phyloP scores from a whole-genome alignment of 164 flowering plant genomes.

The Buxus sempervirens region DNA sequence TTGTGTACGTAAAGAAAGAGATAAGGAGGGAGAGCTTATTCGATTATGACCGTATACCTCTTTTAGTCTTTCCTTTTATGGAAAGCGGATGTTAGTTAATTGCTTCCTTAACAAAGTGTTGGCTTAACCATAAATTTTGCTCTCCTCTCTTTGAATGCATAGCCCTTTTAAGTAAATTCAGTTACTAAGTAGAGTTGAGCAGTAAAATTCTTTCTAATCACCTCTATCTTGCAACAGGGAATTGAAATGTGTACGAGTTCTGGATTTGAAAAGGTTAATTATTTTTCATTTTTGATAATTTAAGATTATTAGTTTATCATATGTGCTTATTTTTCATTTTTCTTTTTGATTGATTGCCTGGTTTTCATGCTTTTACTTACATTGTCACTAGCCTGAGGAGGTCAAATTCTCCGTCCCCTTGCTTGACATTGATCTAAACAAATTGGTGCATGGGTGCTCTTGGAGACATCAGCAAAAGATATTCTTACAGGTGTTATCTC shows the following conservation, averaged over 20 bases:
- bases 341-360: constrained; percentile 10
- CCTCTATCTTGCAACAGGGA: constrained; percentile 43
- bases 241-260: constrained; percentile 68
- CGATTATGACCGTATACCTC: too few species aligned
- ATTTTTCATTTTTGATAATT: constrained; percentile 1
- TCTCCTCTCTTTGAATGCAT: too few species aligned
- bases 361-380: constrained; percentile 30
- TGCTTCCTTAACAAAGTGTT: too few species aligned
- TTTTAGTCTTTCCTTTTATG: too few species aligned
- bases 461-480: constrained; percentile 71
- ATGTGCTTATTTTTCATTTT: neutral
- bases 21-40: too few species aligned
- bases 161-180: constrained; percentile 28
- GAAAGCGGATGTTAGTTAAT: too few species aligned
- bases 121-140: too few species aligned
- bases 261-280: constrained; percentile 66
- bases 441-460: constrained; percentile 61
- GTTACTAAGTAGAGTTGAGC: neutral
- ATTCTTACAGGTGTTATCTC: constrained; percentile 62
- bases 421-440: constrained; percentile 67
- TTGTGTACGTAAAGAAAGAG: too few species aligned
- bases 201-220: constrained; percentile 1
- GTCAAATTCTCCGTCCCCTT: constrained; percentile 85
- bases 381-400: constrained; percentile 83
- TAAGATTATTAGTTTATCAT: neutral